A percentile compares a stretch with the other conserved stretches of the same genome.
Evolutionary conservation across 345 rosid species (phyloP).

Genomic region (Euphorbia lathyris): DNA sequence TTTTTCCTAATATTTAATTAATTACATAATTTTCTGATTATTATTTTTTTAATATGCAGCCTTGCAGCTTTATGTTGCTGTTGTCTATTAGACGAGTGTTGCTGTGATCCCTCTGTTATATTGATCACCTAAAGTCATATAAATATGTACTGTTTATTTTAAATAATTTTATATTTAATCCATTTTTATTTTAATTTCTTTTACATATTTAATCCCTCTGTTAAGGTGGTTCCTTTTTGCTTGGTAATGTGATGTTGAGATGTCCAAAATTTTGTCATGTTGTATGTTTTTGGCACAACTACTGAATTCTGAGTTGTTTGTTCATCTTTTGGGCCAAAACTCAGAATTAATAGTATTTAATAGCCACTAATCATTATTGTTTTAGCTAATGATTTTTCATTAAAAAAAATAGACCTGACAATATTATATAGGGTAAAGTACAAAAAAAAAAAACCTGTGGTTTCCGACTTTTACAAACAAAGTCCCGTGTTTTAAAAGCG

Average conservation of each 20-base stretch:
- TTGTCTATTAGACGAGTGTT: constrained; percentile 65
- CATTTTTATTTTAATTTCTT: background rate
- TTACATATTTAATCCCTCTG: background rate
- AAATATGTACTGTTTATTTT: background rate
- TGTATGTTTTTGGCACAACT: background rate
- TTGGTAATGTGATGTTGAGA: background rate
- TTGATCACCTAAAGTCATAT: constrained; percentile 25
- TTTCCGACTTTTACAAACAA: too few species aligned
- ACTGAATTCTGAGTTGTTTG: background rate
- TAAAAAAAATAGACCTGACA: too few species aligned
- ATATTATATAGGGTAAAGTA: too few species aligned
- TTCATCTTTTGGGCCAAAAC: too few species aligned
- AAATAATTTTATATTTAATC: background rate
- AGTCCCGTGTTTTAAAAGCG: too few species aligned
- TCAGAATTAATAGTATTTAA: too few species aligned
- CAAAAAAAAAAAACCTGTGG: too few species aligned
- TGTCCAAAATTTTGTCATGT: constrained; percentile 4
- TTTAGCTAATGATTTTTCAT: too few species aligned
- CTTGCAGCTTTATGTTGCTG: constrained; percentile 77
- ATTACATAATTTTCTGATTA: background rate
- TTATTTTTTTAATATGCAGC: constrained; percentile 32
- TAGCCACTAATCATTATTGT: too few species aligned
- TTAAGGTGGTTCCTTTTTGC: background rate
- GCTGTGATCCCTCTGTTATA: constrained; percentile 59
- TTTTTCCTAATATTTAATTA: background rate